Evolutionary conservation across 2,329 filamentous ascomycete species (phyloP).

Genomic region (Colletotrichum filicis): DNA sequence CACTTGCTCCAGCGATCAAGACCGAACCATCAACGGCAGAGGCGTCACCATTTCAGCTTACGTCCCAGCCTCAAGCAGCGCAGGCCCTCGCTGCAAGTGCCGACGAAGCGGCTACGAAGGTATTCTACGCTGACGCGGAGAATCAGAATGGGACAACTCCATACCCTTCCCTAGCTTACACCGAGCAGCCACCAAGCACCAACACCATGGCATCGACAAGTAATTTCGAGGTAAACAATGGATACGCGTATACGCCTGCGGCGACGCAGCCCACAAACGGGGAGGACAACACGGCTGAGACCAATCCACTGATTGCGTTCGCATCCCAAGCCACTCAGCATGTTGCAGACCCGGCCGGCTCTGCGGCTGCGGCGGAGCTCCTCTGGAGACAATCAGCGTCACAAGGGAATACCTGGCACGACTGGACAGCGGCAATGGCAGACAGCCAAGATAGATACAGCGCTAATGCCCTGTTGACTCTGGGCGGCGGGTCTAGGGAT

Average conservation of each 20-base stretch:
- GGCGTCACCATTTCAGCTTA: slow-evolving; percentile 13
- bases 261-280: slow-evolving; percentile 24
- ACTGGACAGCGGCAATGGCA: slow-evolving; percentile 64
- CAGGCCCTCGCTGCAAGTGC: slow-evolving; percentile 8
- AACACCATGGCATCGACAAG: slow-evolving; percentile 35
- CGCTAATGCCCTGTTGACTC: slow-evolving; percentile 59
- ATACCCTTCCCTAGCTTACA: slow-evolving; percentile 46
- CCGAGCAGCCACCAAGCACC: slow-evolving; percentile 39
- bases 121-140: slow-evolving; percentile 42
- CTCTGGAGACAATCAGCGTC: slow-evolving; percentile 44
- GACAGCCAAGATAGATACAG: slow-evolving; percentile 62
- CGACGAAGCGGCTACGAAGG: slow-evolving; percentile 40
- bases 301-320: slow-evolving; percentile 53
- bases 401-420: slow-evolving; percentile 61
- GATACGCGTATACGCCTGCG: slow-evolving; percentile 24
- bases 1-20: slow-evolving; percentile 20
- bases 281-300: slow-evolving; percentile 40
- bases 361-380: slow-evolving; percentile 41
- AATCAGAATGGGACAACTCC: slow-evolving; percentile 41
- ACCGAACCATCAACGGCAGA: slow-evolving; percentile 12
- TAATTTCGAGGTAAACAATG: slow-evolving; percentile 21
- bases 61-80: slow-evolving; percentile 17
- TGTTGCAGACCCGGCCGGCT: slow-evolving; percentile 38
- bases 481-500: slow-evolving; percentile 47
- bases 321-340: slow-evolving; percentile 51